These are phyloP conservation scores for Leptographium flavum DNA, from an alignment of 2,329 filamentous ascomycete genomes.

Conservation along the genomic window DNA sequence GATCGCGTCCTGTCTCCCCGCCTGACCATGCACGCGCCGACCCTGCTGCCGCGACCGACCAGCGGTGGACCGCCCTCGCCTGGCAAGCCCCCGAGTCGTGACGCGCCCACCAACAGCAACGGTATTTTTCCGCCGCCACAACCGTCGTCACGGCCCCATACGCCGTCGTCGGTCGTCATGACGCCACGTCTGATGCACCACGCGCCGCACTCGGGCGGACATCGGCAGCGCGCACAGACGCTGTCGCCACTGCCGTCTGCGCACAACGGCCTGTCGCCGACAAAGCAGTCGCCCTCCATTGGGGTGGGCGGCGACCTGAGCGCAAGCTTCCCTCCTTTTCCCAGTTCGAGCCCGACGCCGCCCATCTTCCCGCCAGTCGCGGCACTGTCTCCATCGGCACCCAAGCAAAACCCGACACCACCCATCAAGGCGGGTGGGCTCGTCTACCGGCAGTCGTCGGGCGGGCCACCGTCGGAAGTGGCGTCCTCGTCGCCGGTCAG, in stretches of 20 bases:
- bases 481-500: neutral
- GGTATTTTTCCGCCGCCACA: neutral
- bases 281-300: slow-evolving; percentile 37
- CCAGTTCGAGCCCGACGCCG: slow-evolving; percentile 18
- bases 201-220: slow-evolving; percentile 6
- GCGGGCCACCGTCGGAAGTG: neutral
- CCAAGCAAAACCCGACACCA: slow-evolving; percentile 42
- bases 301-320: slow-evolving; percentile 19
- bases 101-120: neutral
- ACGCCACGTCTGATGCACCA: slow-evolving; percentile 20
- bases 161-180: slow-evolving; percentile 6
- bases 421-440: slow-evolving; percentile 37
- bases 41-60: slow-evolving; percentile 6
- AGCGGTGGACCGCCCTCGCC: neutral
- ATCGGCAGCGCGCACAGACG: slow-evolving; percentile 15
- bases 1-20: neutral
- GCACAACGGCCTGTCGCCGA: slow-evolving; percentile 34
- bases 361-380: slow-evolving; percentile 43
- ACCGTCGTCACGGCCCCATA: slow-evolving; percentile 1
- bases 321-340: slow-evolving; percentile 15
- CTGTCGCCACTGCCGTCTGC: slow-evolving; percentile 28
- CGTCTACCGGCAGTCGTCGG: slow-evolving; percentile 14
- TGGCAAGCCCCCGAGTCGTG: neutral
- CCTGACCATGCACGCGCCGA: slow-evolving; percentile 4
- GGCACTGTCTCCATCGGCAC: slow-evolving; percentile 41